Base-by-base conservation (phyloP, 768 basidiomycete genomes). In the Tricholoma saponaceum region DNA sequence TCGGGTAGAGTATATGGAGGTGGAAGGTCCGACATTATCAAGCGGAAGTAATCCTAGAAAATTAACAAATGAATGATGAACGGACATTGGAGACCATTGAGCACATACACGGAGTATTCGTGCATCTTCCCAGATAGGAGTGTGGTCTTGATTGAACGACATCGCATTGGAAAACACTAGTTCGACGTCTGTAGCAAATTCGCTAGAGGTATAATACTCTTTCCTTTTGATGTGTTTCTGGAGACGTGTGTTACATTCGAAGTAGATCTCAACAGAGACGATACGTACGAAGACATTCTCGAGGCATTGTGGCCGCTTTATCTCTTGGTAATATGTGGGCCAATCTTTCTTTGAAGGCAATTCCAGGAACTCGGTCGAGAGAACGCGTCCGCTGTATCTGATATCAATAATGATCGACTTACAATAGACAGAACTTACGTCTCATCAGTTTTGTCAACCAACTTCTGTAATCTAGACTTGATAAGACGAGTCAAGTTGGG, bases 141-240 rank as follows among this genome's bases (percentile, higher is more conserved):
- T 91, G 66, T 89, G 85, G 26, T 96, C 94, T 66, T 83, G 85
- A 64, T 98, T 98, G 74, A 95, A 98, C 57, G 81, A 72, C 69
- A 92, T 78, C 9, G 94, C 95, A 68, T 98, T 98, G 6, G 84
- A 82, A 72, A 95, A 96, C 23, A 98, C 89, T 41, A 95, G 80
- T 64, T 95, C 92, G 13, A 95, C 88, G 58, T 98, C 95, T 8
- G 83, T 83, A 44, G 88, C 87, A 66, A 95, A 96, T 23, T 89
- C 86, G 4, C 80, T 76, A 5, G 82, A 74, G 2, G 77, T 81
- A 20, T 68, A 65, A 67, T 96, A 98, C 62, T 89, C 86, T 67
- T 92, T 90, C 56, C 83, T 83, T 66, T 91, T 87, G 61, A 96
- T 75, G 51, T 83, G 84, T 83, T 86, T 87, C 95, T 98, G 63